phyloP scores from a whole-genome alignment of 2,329 filamentous ascomycete species.

The Pezicula neosporulosa region DNA sequence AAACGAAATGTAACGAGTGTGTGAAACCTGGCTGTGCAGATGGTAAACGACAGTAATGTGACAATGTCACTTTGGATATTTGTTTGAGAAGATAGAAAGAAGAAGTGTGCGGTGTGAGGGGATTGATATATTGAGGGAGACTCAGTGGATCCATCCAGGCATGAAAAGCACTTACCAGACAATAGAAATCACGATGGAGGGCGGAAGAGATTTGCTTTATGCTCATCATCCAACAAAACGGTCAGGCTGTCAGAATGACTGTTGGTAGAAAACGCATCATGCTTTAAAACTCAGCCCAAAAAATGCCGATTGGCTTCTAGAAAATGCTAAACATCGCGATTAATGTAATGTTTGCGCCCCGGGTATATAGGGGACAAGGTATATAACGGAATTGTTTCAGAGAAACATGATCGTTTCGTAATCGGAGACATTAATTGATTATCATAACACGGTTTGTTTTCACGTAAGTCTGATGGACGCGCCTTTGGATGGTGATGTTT shows the following conservation, averaged over 20 bases:
- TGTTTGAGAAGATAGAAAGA: not conserved
- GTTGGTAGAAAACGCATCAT: too few relatives aligned
- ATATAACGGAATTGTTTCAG: not conserved
- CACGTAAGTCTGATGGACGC: too few relatives aligned
- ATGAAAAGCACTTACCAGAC: constrained; percentile 2
- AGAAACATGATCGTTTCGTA: not conserved
- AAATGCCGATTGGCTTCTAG: not conserved
- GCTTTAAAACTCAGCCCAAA: too few relatives aligned
- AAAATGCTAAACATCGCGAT: too few relatives aligned
- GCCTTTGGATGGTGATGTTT: too few relatives aligned
- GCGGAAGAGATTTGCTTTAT: not conserved
- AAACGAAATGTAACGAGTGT: not conserved
- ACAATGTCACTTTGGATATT: not conserved
- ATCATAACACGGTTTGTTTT: too few relatives aligned
- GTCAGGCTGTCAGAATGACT: not conserved
- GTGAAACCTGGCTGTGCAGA: not conserved
- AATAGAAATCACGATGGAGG: too few relatives aligned
- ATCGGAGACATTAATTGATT: not conserved
- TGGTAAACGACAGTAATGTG: constrained; percentile 1
- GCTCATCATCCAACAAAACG: not conserved
- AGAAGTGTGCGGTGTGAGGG: not conserved
- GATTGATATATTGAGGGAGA: not conserved
- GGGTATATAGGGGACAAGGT: constrained; percentile 2
- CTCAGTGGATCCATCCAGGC: not conserved
- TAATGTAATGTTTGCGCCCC: not conserved